These are phyloP conservation scores for Elaeis guineensis DNA, from an alignment of 176 grass and related monocot species.

Conservation along the genomic window DNA sequence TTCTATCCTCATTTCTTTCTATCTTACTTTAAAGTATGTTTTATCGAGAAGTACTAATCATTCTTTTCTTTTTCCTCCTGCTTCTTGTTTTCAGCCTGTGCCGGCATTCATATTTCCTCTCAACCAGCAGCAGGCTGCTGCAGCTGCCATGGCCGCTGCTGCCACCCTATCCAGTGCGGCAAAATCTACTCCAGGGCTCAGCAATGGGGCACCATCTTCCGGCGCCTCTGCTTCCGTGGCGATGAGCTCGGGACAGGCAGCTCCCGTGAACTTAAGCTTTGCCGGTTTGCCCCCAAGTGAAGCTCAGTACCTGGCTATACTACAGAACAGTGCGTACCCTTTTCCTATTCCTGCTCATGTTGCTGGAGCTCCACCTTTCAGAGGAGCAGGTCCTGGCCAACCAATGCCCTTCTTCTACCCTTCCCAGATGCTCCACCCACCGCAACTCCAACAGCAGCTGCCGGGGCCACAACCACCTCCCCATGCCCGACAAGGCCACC, in stretches of 20 bases:
- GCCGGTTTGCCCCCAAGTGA: conserved; percentile 49
- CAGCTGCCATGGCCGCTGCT: conserved; percentile 28
- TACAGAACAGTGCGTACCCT: conserved; percentile 66
- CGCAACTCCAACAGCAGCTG: conserved; percentile 63
- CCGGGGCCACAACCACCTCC: conserved; percentile 3
- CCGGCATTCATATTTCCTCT: conserved; percentile 82
- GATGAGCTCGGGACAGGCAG: conserved; percentile 23
- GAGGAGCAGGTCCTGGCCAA: conserved; percentile 46
- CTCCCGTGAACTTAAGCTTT: conserved; percentile 89
- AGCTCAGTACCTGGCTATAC: conserved; percentile 72
- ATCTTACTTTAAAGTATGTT: no score
- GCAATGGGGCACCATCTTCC: conserved; percentile 30
- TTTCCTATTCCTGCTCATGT: conserved; percentile 62
- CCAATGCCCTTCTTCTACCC: conserved; percentile 85
- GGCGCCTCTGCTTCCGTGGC: conserved; percentile 21
- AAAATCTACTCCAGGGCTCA: conserved; percentile 32
- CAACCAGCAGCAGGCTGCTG: conserved; percentile 72
- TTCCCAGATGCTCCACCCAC: conserved; percentile 72
- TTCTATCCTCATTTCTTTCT: not conserved
- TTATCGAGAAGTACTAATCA: no score
- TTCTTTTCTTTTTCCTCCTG: not conserved
- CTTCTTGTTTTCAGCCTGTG: conserved; percentile 38
- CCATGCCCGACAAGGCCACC: conserved; percentile 20
- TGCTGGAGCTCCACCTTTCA: conserved; percentile 56
- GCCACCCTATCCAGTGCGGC: conserved; percentile 37